Evolutionary conservation across 2,329 filamentous ascomycete species (phyloP).

Genomic region (Colletotrichum echinochloae): DNA sequence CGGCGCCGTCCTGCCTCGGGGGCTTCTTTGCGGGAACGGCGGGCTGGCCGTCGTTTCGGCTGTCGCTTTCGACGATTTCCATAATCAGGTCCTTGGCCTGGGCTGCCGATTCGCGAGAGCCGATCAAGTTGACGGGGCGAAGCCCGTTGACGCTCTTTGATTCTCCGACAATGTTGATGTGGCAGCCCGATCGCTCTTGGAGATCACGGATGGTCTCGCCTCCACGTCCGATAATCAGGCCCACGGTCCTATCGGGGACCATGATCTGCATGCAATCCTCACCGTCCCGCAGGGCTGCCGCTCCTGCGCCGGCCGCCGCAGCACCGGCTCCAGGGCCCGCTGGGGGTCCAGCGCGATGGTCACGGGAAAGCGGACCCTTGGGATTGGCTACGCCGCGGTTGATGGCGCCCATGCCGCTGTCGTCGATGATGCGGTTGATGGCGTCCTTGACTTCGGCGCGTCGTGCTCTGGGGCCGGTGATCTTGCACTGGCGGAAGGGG

Average conservation of each 20-base stretch:
- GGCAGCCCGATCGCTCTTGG: constrained; percentile 91
- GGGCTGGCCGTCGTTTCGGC: constrained; percentile 64
- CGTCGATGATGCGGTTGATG: constrained; percentile 89
- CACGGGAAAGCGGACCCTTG: constrained; percentile 49
- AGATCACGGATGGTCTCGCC: constrained; percentile 94
- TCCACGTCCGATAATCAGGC: constrained; percentile 91
- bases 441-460: constrained; percentile 83
- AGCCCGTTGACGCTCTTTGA: constrained; percentile 92
- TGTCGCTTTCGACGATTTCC: constrained; percentile 95
- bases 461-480: constrained; percentile 78
- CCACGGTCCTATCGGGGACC: constrained; percentile 93
- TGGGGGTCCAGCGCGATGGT: constrained; percentile 48
- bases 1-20: constrained; percentile 49
- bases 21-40: constrained; percentile 47
- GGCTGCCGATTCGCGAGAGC: constrained; percentile 78
- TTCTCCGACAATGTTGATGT: constrained; percentile 95
- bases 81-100: constrained; percentile 89
- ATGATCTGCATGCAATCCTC: constrained; percentile 93
- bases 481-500: constrained; percentile 84
- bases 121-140: constrained; percentile 90
- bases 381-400: constrained; percentile 58
- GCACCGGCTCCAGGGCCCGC: constrained; percentile 51
- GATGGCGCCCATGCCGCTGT: constrained; percentile 70
- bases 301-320: constrained; percentile 43
- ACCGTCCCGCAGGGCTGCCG: constrained; percentile 73